A percentile compares a stretch with the other conserved stretches of the same genome.
Evolutionary conservation across 1,139 yeast genomes (phyloP).

Genomic region (Suhomyces bokatorum): DNA sequence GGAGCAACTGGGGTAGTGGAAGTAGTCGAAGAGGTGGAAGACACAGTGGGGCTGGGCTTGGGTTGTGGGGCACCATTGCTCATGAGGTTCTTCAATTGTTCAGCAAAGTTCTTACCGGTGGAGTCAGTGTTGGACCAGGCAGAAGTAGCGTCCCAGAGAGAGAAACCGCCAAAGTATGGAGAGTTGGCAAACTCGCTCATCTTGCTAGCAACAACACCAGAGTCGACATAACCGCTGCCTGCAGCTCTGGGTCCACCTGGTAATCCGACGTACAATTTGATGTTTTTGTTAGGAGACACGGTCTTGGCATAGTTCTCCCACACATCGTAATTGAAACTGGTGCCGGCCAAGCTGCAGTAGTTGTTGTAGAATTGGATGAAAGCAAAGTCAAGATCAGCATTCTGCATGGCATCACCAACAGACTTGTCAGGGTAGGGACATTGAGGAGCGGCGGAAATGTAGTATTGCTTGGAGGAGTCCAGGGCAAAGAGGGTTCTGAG

Average conservation of each 20-base stretch:
- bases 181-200: conserved; percentile 35
- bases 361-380: conserved; percentile 94
- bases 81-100: conserved; percentile 18
- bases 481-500: conserved; percentile 58
- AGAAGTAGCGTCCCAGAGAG: conserved; percentile 78
- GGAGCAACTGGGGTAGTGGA: conserved; percentile 1
- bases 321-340: conserved; percentile 75
- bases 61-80: conserved; percentile 3
- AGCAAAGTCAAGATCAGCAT: conserved; percentile 75
- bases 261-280: conserved; percentile 68
- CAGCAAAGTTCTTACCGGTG: conserved; percentile 15
- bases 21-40: conserved; percentile 6
- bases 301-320: conserved; percentile 73
- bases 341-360: conserved; percentile 60
- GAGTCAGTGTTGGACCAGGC: conserved; percentile 32
- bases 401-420: conserved; percentile 64
- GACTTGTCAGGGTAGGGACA: conserved; percentile 91
- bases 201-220: conserved; percentile 21
- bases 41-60: neutral
- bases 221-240: conserved; percentile 54
- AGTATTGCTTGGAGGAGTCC: conserved; percentile 62
- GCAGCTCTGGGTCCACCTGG: conserved; percentile 75
- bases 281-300: conserved; percentile 65
- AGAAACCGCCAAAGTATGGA: conserved; percentile 74
- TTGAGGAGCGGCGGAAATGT: conserved; percentile 93